A percentile compares a stretch with the other conserved stretches of the same genome.
Evolutionary conservation across 2,329 filamentous ascomycete species (phyloP).

Genomic region (Nannizziopsis barbatae): DNA sequence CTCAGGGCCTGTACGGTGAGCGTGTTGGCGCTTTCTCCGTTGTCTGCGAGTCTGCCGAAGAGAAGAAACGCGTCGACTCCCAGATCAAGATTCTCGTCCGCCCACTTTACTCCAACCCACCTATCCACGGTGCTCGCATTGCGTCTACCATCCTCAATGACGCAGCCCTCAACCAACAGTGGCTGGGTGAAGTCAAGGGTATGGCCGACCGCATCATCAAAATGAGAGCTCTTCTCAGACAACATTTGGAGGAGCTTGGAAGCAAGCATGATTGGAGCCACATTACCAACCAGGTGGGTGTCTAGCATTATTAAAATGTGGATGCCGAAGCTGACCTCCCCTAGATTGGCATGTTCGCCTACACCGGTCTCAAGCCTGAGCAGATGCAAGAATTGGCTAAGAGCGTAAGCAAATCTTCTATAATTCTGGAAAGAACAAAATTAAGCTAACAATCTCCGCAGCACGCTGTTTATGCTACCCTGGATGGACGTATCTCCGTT

Average conservation of each 20-base stretch:
- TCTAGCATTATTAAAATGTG: background rate
- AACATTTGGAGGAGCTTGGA: conserved; percentile 87
- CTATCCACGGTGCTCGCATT: conserved; percentile 89
- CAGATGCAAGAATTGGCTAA: conserved; percentile 87
- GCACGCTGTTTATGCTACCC: conserved; percentile 95
- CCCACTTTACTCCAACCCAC: conserved; percentile 95
- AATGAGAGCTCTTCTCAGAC: conserved; percentile 89
- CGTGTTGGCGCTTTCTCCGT: conserved; percentile 95
- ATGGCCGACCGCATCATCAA: conserved; percentile 99
- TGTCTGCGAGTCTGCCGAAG: conserved; percentile 69
- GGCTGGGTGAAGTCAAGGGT: conserved; percentile 90
- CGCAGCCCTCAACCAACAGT: conserved; percentile 74
- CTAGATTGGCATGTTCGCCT: conserved; percentile 95
- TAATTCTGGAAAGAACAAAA: background rate
- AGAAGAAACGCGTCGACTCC: conserved; percentile 92
- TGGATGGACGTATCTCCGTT: conserved; percentile 47
- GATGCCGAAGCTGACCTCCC: background rate
- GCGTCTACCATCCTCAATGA: conserved; percentile 86
- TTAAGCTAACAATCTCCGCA: conserved; percentile 19
- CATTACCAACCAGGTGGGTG: conserved; percentile 69
- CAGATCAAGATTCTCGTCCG: conserved; percentile 98
- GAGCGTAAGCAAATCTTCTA: conserved; percentile 45
- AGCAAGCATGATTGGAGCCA: conserved; percentile 98
- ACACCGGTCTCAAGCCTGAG: conserved; percentile 80
- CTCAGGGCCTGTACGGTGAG: conserved; percentile 88